Evolutionary conservation across 441 rosid genomes (phyloP).

Genomic region (Rhodomyrtus psidioides): DNA sequence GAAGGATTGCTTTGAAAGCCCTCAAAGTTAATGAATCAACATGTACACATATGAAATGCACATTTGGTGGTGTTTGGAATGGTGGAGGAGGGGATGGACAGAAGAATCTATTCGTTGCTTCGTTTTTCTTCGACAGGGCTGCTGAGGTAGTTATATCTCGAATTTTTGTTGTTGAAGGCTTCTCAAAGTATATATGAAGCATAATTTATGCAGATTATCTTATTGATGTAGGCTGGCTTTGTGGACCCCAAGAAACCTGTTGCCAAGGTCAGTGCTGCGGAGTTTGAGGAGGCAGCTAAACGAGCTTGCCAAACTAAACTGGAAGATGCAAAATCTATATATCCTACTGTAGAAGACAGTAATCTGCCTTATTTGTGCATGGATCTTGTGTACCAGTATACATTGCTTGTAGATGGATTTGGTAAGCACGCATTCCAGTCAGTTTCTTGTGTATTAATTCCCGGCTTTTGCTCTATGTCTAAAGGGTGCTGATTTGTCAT

Average conservation of each 20-base stretch:
- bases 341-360: conserved; percentile 35
- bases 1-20: conserved; percentile 59
- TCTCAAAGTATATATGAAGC: background rate
- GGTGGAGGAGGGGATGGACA: conserved; percentile 99
- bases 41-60: conserved; percentile 83
- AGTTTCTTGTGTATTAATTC: background rate
- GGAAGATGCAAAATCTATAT: conserved; percentile 47
- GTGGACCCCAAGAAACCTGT: conserved; percentile 51
- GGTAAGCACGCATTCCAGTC: conserved; percentile 34
- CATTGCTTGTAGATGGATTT: conserved; percentile 85
- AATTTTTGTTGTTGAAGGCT: background rate
- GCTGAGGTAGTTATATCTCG: conserved; percentile 56
- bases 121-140: conserved; percentile 96
- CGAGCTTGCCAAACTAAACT: conserved; percentile 78
- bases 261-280: conserved; percentile 58
- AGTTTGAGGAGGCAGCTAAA: conserved; percentile 72
- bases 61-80: conserved; percentile 95
- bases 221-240: conserved; percentile 62
- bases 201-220: background rate
- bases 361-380: conserved; percentile 79
- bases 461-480: background rate
- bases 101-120: conserved; percentile 80
- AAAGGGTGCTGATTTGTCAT: background rate
- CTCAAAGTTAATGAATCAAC: conserved; percentile 74
- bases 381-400: conserved; percentile 91